Percentiles rank a stretch among this genome's conserved stretches.
Evolutionary conservation across 2,329 filamentous ascomycete species (phyloP).

Genomic region (Colletotrichum plurivorum): DNA sequence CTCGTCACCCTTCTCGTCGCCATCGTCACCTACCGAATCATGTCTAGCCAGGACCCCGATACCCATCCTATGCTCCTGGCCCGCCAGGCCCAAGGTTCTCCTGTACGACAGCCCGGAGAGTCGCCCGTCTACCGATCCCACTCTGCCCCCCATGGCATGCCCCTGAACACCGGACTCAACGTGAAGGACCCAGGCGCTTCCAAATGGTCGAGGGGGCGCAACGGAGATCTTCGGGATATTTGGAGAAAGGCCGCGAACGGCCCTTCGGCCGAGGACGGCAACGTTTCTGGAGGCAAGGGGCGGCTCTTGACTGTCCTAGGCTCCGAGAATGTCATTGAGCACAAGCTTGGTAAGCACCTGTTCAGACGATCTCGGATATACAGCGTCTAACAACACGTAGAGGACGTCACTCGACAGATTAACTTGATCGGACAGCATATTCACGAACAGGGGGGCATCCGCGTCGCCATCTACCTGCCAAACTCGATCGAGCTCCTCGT

Average conservation of each 20-base stretch:
- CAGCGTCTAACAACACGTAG: slow-evolving; percentile 51
- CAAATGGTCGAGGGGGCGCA: slow-evolving; percentile 85
- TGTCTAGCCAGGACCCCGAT: slow-evolving; percentile 85
- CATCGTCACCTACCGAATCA: slow-evolving; percentile 79
- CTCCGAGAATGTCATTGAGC: slow-evolving; percentile 80
- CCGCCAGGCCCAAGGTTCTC: slow-evolving; percentile 83
- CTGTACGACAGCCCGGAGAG: slow-evolving; percentile 86
- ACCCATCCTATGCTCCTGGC: slow-evolving; percentile 92
- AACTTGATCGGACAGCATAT: slow-evolving; percentile 86
- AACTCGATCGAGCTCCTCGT: slow-evolving; percentile 92
- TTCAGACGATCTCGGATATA: neutral
- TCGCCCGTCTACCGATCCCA: slow-evolving; percentile 89
- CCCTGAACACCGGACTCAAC: slow-evolving; percentile 81
- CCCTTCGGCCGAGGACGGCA: slow-evolving; percentile 73
- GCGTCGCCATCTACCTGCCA: slow-evolving; percentile 90
- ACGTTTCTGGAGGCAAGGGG: slow-evolving; percentile 72
- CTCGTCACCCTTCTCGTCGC: slow-evolving; percentile 77
- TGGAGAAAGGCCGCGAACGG: slow-evolving; percentile 84
- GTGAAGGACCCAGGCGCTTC: slow-evolving; percentile 85
- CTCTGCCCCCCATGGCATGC: slow-evolving; percentile 87
- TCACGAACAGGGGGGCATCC: slow-evolving; percentile 78
- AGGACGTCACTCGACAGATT: slow-evolving; percentile 86
- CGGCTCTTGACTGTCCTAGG: slow-evolving; percentile 86
- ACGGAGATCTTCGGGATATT: slow-evolving; percentile 92
- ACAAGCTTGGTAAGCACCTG: slow-evolving; percentile 68